Conservation (phyloP, 176 grass and related monocot species). For the Oryza coarctata region DNA sequence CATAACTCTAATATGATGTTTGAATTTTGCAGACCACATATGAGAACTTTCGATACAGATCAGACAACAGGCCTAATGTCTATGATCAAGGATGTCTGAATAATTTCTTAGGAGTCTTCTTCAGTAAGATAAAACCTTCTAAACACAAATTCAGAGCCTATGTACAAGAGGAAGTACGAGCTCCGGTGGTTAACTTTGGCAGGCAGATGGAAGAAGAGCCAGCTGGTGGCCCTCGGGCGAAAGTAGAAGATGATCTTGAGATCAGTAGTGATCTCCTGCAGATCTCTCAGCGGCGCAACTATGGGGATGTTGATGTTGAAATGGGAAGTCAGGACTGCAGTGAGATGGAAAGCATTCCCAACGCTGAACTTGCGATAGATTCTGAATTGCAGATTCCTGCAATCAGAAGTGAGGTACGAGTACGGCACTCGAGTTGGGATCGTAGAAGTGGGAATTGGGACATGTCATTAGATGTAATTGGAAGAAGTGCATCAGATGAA, state of each 20-base stretch:
- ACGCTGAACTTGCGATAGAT: constrained; percentile 19
- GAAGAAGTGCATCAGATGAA: constrained; percentile 48
- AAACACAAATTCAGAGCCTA: constrained; percentile 70
- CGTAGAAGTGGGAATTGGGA: constrained; percentile 65
- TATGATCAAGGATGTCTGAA: constrained; percentile 74
- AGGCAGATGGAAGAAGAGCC: constrained; percentile 49
- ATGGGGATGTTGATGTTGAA: constrained; percentile 64
- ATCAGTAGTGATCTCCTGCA: constrained; percentile 81
- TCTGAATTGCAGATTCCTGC: constrained; percentile 42
- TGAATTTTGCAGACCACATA: constrained; percentile 79
- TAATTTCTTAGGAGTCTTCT: constrained; percentile 77
- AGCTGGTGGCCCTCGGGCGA: constrained; percentile 61
- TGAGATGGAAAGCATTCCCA: constrained; percentile 43
- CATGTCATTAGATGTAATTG: constrained; percentile 51
- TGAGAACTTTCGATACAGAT: constrained; percentile 88
- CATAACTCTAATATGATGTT: neutral
- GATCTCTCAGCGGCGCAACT: constrained; percentile 78
- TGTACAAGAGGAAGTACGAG: constrained; percentile 60
- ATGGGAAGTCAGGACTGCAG: constrained; percentile 39
- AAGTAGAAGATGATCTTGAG: constrained; percentile 95
- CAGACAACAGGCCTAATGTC: constrained; percentile 63
- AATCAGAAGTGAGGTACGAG: constrained; percentile 42
- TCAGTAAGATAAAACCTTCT: constrained; percentile 59
- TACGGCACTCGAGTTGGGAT: constrained; percentile 56
- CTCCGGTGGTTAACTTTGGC: constrained; percentile 46